Evolutionary conservation across 495 filamentous ascomycete genomes (phyloP), one percentile per base, ranked within the genome.

Genomic region (Penicillium antarcticum): DNA sequence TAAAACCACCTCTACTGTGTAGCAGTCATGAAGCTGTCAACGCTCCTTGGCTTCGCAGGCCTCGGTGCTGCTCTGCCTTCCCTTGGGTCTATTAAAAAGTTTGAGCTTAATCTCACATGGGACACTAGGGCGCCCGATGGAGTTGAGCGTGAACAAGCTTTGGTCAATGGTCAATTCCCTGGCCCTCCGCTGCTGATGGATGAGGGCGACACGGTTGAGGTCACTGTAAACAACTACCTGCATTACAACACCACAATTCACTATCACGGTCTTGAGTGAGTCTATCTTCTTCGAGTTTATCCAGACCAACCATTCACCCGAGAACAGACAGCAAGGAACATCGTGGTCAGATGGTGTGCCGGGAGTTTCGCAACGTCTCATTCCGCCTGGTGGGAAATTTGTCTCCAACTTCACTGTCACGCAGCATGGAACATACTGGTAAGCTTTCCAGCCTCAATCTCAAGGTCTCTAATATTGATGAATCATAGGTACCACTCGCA

Each of bases 121-220:
- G 61, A 60, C 7, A 58, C 38, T 0, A 41, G 58, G 3, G 55
- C 68, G 1, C 70, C 69, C 2, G 63, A 74, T 62, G 72, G 73
- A 34, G 42, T 61, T 12, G 37, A 45, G 32, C 51, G 73, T n/a
- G 32, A 74, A 6, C 63, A 79, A 21, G 66, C 80, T 7, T 72
- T 83, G 18, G 71, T 80, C 45, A 83, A 83, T 61, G 78, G 76
- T 10, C 74, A 79, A 11, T 81, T 73, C 45, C 80, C 80, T 0
- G 80, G 77, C 0, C 80, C 78, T 2, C 37, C 72, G 21, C 72
- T 83, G 24, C 71, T 78, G 42, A 68, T 78, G 3, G 75, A 80
- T 55, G 75, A 80, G 68, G 80, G 78, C n/a, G 78, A 82, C 57
- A 68, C 65, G 23, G 75, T 82, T 51, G 71, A 81, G 39, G 75